Conservation (phyloP, 2,329 filamentous ascomycete species). For the Hypoxylon sp. region DNA sequence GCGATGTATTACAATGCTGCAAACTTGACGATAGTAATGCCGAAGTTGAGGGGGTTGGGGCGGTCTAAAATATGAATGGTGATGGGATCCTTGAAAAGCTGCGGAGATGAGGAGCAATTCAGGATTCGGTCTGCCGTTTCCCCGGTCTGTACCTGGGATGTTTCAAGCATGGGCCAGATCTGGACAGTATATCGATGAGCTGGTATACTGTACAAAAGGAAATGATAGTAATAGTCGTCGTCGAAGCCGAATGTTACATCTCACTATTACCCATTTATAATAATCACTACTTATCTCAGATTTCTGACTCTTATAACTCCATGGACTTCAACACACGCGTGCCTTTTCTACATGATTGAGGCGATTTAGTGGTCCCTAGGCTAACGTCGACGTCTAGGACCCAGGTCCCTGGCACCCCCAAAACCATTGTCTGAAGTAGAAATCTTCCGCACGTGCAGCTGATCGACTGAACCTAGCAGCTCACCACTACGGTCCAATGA, state of each 20-base stretch:
- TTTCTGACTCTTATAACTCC: too few species aligned
- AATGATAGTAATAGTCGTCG: background rate
- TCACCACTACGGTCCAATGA: constrained; percentile 30
- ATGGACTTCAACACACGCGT: too few species aligned
- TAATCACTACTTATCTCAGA: too few species aligned
- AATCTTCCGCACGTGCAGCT: constrained; percentile 28
- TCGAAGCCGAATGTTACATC: background rate
- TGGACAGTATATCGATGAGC: background rate
- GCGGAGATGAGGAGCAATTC: constrained; percentile 9
- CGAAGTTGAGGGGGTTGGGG: background rate
- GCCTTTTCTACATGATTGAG: too few species aligned
- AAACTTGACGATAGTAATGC: background rate
- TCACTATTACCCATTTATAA: too few species aligned
- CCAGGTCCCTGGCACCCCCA: constrained; percentile 8
- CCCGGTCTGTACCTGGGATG: background rate
- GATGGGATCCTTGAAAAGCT: constrained; percentile 8
- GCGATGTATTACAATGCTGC: background rate
- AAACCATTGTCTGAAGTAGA: background rate
- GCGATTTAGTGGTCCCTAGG: too few species aligned
- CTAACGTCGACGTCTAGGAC: background rate
- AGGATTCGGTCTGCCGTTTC: constrained; percentile 7
- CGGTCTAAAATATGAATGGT: background rate
- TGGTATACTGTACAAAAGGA: background rate
- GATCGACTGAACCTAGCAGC: constrained; percentile 7
- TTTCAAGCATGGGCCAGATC: constrained; percentile 5